Evolutionary conservation across 139 green algal species (phyloP).

Genomic region (Chlorella sp.): DNA sequence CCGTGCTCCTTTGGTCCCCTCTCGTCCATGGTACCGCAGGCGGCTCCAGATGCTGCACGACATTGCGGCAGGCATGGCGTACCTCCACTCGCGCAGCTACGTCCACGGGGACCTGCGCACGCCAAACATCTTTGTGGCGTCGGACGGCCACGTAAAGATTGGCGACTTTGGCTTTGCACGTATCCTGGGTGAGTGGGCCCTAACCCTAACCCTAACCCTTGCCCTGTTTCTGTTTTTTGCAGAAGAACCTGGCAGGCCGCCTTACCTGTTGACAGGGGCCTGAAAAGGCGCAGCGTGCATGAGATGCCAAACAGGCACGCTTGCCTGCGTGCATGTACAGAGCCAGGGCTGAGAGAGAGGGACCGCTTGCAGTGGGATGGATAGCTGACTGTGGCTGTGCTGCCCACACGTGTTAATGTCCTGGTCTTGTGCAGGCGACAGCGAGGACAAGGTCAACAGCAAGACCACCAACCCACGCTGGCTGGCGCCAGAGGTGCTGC

Average conservation of each 20-base stretch:
- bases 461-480: conserved; percentile 26
- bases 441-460: neutral
- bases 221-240: no score
- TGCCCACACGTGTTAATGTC: no score
- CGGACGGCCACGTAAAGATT: conserved; percentile 36
- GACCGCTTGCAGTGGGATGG: no score
- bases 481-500: conserved; percentile 22
- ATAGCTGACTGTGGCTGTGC: no score
- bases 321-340: no score
- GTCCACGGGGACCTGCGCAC: conserved; percentile 40
- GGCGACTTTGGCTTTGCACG: conserved; percentile 28
- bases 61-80: conserved; percentile 58
- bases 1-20: no score
- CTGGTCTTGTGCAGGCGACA: neutral
- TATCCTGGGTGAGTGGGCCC: conserved; percentile 16
- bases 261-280: no score
- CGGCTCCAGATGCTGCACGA: conserved; percentile 37
- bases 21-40: no score
- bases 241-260: no score
- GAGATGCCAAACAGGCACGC: no score
- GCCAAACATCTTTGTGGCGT: conserved; percentile 40
- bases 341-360: no score
- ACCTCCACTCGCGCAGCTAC: conserved; percentile 57
- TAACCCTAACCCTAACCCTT: neutral
- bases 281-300: no score